Evolutionary conservation across 208 protist species (phyloP), one percentile per base, ranked within the genome.

Genomic region (Acanthamoeba healyi): DNA sequence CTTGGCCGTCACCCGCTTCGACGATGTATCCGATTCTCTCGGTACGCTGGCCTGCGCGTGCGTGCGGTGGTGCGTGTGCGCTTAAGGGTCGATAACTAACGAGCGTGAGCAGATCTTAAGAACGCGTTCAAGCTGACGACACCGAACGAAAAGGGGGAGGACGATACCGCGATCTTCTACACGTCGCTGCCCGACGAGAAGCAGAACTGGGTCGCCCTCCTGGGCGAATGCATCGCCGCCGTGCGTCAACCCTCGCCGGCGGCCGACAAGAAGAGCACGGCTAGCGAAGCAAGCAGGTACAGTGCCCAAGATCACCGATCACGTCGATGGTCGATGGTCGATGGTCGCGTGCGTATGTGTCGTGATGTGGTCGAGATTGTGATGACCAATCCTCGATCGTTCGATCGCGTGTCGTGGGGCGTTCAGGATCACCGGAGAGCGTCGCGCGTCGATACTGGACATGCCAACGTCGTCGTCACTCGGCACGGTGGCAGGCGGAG

Each of bases 111-210:
- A 61, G 70, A 79, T 19, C 70, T 79, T 7, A 79, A 79, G 70
- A 79, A 79, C 24, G 70, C 70, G 7, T 79, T 79, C 70, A 79
- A 79, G 70, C 10, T 79, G 15, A 46, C 40, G 0, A 15, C 70
- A 17, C 38, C 40, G n/a, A 38, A 9, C 0, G 70, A 79, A 24
- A 32, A 12, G 70, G 70, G 70, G 24, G 6, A 49, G 70, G 70
- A 49, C 22, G 24, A 49, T 22, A 0, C 32, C 36, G 14, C 46
- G 9, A 24, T 79, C 22, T 79, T 79, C 70, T 79, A 79, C 38
- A 49, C 70, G 5, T 79, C 70, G 12, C 70, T 79, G 9, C 70
- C 70, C 70, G 70, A 79, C 17, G 70, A 79, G 70, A 79, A 79
- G 70, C 70, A 49, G 22, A 7, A 5, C 15, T 79, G 70, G 70